phyloP scores from a whole-genome alignment of 2,329 filamentous ascomycete genomes.

The Penicillium carneum region DNA sequence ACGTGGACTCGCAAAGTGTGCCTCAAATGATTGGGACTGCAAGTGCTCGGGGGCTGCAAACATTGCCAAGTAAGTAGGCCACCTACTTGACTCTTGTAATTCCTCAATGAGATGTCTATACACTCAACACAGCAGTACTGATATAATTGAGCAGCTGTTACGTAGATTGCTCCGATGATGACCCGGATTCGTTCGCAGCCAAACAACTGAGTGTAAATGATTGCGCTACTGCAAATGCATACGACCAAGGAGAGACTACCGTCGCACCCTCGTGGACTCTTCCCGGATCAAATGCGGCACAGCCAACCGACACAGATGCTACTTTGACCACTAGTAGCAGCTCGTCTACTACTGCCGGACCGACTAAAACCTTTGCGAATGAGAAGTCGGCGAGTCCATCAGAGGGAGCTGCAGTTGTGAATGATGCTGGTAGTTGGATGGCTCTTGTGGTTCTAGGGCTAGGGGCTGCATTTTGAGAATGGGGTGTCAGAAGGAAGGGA shows the following conservation, averaged over 20 bases:
- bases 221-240: constrained; percentile 35
- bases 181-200: constrained; percentile 24
- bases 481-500: not conserved
- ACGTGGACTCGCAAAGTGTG: constrained; percentile 21
- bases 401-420: constrained; percentile 26
- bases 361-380: constrained; percentile 12
- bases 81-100: too few relatives aligned
- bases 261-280: constrained; percentile 27
- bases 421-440: constrained; percentile 26
- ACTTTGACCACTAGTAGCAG: not conserved
- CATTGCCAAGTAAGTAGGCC: constrained; percentile 30
- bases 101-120: not conserved
- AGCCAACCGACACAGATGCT: constrained; percentile 10
- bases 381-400: constrained; percentile 26
- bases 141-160: constrained; percentile 28
- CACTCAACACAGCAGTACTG: not conserved
- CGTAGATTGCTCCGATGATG: constrained; percentile 29
- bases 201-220: constrained; percentile 23
- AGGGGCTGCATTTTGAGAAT: constrained; percentile 20
- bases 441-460: constrained; percentile 27
- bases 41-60: constrained; percentile 33
- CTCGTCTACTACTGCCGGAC: constrained; percentile 6
- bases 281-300: constrained; percentile 20
- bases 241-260: constrained; percentile 25
- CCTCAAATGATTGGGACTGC: constrained; percentile 31